A percentile compares a stretch with the other conserved stretches of the same genome.
Conservation (phyloP, 352 stramenopile genomes). For the Hyaloperonospora brassicae region DNA sequence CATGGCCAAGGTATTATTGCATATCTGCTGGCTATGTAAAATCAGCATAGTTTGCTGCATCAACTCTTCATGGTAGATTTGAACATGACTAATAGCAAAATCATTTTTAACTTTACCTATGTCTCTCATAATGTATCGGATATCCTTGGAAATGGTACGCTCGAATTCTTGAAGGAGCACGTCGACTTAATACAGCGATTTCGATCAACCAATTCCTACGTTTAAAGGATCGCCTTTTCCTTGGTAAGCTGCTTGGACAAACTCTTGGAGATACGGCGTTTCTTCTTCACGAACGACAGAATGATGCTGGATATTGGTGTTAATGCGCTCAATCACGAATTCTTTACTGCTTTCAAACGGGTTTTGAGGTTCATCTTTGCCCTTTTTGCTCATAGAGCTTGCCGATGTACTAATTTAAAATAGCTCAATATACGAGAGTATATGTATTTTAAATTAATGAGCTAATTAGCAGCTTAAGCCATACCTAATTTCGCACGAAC, state of each 20-base stretch:
- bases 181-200: neutral
- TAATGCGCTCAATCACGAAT: too few species aligned
- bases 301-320: too few species aligned
- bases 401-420: too few species aligned
- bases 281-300: neutral
- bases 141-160: neutral
- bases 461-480: too few species aligned
- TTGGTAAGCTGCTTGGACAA: conserved; percentile 7
- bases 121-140: neutral
- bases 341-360: too few species aligned
- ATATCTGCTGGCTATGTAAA: neutral
- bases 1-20: neutral
- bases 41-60: neutral
- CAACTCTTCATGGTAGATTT: neutral
- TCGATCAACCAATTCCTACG: too few species aligned
- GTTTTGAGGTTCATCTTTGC: too few species aligned
- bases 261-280: conserved; percentile 4
- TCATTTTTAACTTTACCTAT: neutral
- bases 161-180: neutral
- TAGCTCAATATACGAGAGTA: too few species aligned
- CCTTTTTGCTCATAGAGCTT: too few species aligned
- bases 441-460: too few species aligned
- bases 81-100: neutral
- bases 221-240: too few species aligned
- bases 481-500: too few species aligned